A percentile compares a stretch with the other conserved stretches of the same genome.
These are phyloP conservation scores for Protomyces macrosporus DNA, from an alignment of 1,139 yeast genomes.

Conservation along the genomic window DNA sequence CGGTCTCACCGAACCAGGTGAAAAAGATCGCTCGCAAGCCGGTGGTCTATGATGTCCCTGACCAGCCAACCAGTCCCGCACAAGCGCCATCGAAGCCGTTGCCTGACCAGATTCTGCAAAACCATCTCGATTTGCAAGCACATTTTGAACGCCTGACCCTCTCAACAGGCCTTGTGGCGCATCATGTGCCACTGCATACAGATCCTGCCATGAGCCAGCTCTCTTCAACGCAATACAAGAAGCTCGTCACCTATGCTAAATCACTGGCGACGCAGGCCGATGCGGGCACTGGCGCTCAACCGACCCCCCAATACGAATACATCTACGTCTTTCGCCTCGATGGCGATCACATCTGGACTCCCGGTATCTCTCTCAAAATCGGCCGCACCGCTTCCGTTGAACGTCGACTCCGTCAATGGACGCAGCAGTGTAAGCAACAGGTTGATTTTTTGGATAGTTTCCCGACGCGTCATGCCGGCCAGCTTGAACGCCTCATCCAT, in stretches of 20 bases:
- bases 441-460: constrained; percentile 10
- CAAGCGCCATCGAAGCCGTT: not conserved
- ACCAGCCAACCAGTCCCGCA: not conserved
- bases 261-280: not conserved
- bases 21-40: not conserved
- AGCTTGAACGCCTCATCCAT: constrained; percentile 13
- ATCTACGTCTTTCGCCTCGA: constrained; percentile 20
- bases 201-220: not conserved
- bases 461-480: constrained; percentile 2
- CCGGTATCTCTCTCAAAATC: constrained; percentile 18
- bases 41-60: not conserved
- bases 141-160: not conserved
- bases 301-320: not conserved
- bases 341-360: constrained; percentile 14
- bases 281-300: not conserved
- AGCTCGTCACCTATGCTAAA: not conserved
- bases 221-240: not conserved
- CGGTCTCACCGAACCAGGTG: not conserved
- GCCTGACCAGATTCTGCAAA: not conserved
- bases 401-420: constrained; percentile 12
- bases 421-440: constrained; percentile 17
- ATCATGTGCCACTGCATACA: not conserved
- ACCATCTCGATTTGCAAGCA: not conserved
- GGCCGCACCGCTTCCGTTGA: constrained; percentile 18
- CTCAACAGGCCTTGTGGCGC: not conserved